Evolutionary conservation across 495 filamentous ascomycete species (phyloP), one percentile per base, ranked within the genome.

Genomic region (Arthonia radiata): DNA sequence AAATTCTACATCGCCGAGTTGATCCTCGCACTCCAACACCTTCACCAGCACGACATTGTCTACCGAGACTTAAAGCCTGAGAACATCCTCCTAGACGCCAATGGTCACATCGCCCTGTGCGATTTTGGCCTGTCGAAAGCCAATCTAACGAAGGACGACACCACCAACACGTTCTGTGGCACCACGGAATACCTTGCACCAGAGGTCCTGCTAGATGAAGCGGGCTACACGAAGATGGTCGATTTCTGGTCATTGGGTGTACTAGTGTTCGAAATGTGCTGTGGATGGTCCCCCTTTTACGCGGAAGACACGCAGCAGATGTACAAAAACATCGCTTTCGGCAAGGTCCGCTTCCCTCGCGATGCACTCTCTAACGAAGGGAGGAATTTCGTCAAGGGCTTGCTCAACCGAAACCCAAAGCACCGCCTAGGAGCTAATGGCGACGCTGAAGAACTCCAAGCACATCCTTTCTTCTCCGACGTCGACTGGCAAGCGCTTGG

Each of bases 321-420:
- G 86, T 97, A 97, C 52, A 97, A 94, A 56, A 97, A 97, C 53
- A 97, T 97, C 32, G 89, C 83, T 0, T 94, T 94, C 43, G 86
- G 86, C 39, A 97, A 97, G 41, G 86, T 97, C 18, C 63, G 83
- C 32, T 97, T 97, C 51, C 86, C 86, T 10, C 66, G 80, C 30
- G 86, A 97, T 43, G 89, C 86, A 0, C 55, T 97, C 16, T 90
- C 78, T 34, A 69, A 75, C 12, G 86, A 97, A 47, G 86, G 86
- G 22, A 64, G 86, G 25, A 94, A 92, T 43, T 94, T 97, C 37
- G 86, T 97, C 40, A 97, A 97, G 53, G 86, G 86, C 15, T 54
- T 97, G 28, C 65, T 97, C 10, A 97, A 97, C 50, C 69, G 86
- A 34, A 97, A 97, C 40, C 89, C 86, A 26, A 86, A 77, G 52